These are phyloP conservation scores for Geranium incanum DNA, from an alignment of 441 rosid species.

Conservation along the genomic window DNA sequence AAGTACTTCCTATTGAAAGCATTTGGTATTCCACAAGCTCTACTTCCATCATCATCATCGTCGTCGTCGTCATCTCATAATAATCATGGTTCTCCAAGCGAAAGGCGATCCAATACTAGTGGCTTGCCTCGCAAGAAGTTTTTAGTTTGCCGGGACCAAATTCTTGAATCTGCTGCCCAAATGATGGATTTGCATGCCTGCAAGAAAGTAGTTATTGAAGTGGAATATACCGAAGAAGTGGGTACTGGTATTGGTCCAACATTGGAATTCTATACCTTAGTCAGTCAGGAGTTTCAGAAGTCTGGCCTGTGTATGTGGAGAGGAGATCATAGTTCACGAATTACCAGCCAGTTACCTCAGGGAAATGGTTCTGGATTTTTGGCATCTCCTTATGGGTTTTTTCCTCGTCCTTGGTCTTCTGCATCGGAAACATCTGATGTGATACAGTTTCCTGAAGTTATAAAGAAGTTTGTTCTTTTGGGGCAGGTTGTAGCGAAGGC, in stretches of 20 bases:
- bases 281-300: slow-evolving; percentile 85
- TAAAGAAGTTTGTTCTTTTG: slow-evolving; percentile 63
- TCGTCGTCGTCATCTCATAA: slow-evolving; percentile 26
- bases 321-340: slow-evolving; percentile 39
- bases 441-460: slow-evolving; percentile 44
- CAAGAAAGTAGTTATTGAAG: slow-evolving; percentile 67
- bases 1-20: slow-evolving; percentile 79
- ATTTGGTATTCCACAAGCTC: slow-evolving; percentile 53
- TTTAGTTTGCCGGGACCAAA: slow-evolving; percentile 56
- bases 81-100: slow-evolving; percentile 40
- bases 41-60: slow-evolving; percentile 17
- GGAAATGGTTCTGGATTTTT: slow-evolving; percentile 28
- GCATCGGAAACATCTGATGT: slow-evolving; percentile 33
- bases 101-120: slow-evolving; percentile 41
- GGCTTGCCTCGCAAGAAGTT: slow-evolving; percentile 65
- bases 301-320: slow-evolving; percentile 87
- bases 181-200: slow-evolving; percentile 70
- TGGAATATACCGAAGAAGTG: slow-evolving; percentile 86
- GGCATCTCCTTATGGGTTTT: slow-evolving; percentile 53
- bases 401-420: slow-evolving; percentile 75
- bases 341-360: slow-evolving; percentile 21
- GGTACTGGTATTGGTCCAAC: slow-evolving; percentile 99
- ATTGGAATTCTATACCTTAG: slow-evolving; percentile 84
- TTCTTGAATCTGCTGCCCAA: slow-evolving; percentile 74
- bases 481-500: slow-evolving; percentile 91